Percentiles rank a stretch among this genome's conserved stretches.
Evolutionary conservation across 2,329 filamentous ascomycete genomes (phyloP).

Genomic region (Dothidotthia symphoricarpi): DNA sequence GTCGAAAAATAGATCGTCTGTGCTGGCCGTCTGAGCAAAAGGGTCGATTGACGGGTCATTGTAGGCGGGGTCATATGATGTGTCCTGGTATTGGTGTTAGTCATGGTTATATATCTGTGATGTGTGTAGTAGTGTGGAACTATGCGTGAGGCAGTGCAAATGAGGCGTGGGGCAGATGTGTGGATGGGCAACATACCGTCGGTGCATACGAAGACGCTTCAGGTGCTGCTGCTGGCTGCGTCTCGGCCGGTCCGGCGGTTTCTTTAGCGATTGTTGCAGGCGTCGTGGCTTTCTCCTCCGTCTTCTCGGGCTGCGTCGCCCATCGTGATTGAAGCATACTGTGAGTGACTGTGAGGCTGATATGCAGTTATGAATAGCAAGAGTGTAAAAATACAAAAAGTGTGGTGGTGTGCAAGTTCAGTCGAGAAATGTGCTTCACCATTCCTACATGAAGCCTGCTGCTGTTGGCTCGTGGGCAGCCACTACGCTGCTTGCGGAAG

Average conservation of each 20-base stretch:
- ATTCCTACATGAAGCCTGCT: too few species aligned
- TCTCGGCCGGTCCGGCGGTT: conserved; percentile 2
- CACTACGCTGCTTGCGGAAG: background rate
- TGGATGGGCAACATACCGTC: conserved; percentile 4
- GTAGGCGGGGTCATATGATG: conserved; percentile 31
- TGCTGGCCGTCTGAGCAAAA: conserved; percentile 51
- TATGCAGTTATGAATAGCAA: background rate
- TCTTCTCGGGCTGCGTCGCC: conserved; percentile 24
- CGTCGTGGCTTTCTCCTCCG: conserved; percentile 9
- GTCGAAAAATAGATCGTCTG: conserved; percentile 53
- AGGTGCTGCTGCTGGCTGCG: conserved; percentile 6
- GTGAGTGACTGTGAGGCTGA: background rate
- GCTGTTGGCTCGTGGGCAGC: too few species aligned
- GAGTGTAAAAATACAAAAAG: background rate
- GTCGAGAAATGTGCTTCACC: too few species aligned
- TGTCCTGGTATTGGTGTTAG: conserved; percentile 1
- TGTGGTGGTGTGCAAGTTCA: background rate
- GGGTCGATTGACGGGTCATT: conserved; percentile 41
- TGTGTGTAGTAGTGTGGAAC: conserved; percentile 2
- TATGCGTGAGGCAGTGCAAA: background rate
- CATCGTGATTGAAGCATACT: conserved; percentile 37
- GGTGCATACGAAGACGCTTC: conserved; percentile 12
- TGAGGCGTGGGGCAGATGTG: background rate
- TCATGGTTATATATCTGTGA: conserved; percentile 2
- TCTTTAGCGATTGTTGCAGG: conserved; percentile 4